These are phyloP conservation scores for Kluyveromyces lactis DNA, from an alignment of 805 yeast genomes.

Conservation along the genomic window DNA sequence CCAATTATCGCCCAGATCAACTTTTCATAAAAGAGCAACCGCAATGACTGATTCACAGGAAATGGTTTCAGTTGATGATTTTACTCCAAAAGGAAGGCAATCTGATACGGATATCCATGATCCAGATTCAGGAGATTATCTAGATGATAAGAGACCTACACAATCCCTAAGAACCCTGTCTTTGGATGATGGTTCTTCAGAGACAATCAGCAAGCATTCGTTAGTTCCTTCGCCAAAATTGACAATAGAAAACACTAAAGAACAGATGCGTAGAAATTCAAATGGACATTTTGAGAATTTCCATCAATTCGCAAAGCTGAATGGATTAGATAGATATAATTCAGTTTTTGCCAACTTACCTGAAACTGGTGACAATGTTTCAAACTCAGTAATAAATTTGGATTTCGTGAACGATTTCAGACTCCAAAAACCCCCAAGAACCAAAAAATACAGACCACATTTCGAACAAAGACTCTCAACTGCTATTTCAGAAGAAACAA, in stretches of 20 bases:
- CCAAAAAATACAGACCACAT: background rate
- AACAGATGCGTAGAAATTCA: constrained; percentile 23
- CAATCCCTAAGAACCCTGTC: background rate
- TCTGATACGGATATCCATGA: background rate
- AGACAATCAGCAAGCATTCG: background rate
- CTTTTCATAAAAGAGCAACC: constrained; percentile 1
- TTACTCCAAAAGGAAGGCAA: background rate
- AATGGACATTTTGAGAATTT: constrained; percentile 14
- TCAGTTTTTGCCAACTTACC: constrained; percentile 19
- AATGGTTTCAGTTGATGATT: background rate
- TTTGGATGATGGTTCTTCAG: background rate
- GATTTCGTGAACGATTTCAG: constrained; percentile 4
- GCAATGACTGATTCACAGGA: background rate
- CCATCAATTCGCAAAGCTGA: constrained; percentile 15
- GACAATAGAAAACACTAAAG: constrained; percentile 17
- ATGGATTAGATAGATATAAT: constrained; percentile 13
- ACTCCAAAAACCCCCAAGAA: background rate
- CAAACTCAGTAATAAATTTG: constrained; percentile 16
- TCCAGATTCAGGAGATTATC: background rate
- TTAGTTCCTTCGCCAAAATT: constrained; percentile 8
- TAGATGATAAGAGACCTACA: background rate
- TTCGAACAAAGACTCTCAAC: background rate
- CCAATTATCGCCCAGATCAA: background rate
- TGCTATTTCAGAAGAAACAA: background rate
- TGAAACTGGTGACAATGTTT: constrained; percentile 12